These are phyloP conservation scores for Lachnellula willkommii DNA, from an alignment of 2,329 filamentous ascomycete species.

Conservation along the genomic window DNA sequence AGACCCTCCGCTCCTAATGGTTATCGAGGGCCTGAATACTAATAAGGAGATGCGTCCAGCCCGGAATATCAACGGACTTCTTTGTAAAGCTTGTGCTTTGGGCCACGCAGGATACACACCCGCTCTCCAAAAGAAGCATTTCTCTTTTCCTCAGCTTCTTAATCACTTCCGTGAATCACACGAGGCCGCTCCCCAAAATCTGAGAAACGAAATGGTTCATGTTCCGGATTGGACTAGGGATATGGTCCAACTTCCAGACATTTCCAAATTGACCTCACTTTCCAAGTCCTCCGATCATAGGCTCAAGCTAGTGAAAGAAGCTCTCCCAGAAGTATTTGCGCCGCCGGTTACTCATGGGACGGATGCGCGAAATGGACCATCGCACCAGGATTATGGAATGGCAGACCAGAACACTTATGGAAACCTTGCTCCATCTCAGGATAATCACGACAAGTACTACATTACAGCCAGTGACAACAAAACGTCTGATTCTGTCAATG, in stretches of 20 bases:
- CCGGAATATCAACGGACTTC: slow-evolving; percentile 47
- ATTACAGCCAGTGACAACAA: slow-evolving; percentile 7
- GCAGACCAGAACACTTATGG: slow-evolving; percentile 1
- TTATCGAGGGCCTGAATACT: slow-evolving; percentile 53
- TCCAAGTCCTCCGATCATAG: slow-evolving; percentile 47
- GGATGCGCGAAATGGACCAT: background rate
- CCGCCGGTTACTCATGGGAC: slow-evolving; percentile 3
- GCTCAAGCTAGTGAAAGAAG: slow-evolving; percentile 44
- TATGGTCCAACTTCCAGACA: slow-evolving; percentile 56
- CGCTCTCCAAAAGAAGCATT: slow-evolving; percentile 35
- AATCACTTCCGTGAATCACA: slow-evolving; percentile 48
- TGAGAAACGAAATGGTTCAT: slow-evolving; percentile 24
- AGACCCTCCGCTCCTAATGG: slow-evolving; percentile 51
- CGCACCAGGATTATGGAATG: slow-evolving; percentile 7
- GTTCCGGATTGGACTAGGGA: slow-evolving; percentile 47
- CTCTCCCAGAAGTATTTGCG: slow-evolving; percentile 41
- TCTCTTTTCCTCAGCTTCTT: slow-evolving; percentile 55
- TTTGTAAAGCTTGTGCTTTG: slow-evolving; percentile 50
- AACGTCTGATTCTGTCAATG: slow-evolving; percentile 10
- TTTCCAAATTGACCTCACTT: slow-evolving; percentile 43
- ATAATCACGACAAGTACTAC: slow-evolving; percentile 31
- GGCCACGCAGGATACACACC: slow-evolving; percentile 25
- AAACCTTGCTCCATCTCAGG: slow-evolving; percentile 26
- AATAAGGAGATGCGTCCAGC: slow-evolving; percentile 53
- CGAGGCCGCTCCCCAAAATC: slow-evolving; percentile 25